phyloP scores from a whole-genome alignment of 1,284 basidiomycete genomes.

The Leccinum variabile region DNA sequence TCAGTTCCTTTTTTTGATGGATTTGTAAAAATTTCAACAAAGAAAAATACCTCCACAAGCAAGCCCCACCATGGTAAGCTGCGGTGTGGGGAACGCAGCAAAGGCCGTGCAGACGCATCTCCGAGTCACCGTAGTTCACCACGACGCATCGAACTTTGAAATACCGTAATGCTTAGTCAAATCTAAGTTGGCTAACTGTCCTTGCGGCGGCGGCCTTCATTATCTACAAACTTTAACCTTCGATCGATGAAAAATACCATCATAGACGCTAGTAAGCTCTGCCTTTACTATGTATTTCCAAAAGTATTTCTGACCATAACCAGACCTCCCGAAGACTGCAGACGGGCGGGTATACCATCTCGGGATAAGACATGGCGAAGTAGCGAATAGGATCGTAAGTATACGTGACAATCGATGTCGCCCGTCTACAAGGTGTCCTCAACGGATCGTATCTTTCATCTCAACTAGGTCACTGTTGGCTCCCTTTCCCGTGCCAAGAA shows the following conservation, averaged over 20 bases:
- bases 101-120: not conserved
- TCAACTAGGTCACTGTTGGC: constrained; percentile 69
- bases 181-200: not conserved
- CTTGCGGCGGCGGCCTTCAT: not conserved
- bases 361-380: constrained; percentile 71
- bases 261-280: constrained; percentile 32
- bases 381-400: constrained; percentile 78
- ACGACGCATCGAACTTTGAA: not conserved
- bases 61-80: not conserved
- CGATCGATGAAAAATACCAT: constrained; percentile 29
- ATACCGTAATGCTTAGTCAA: constrained; percentile 20
- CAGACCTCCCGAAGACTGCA: constrained; percentile 73
- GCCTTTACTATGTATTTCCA: not conserved
- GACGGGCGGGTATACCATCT: constrained; percentile 77
- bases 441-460: constrained; percentile 4
- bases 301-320: constrained; percentile 7
- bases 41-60: not conserved
- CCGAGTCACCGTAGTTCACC: not conserved
- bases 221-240: not conserved
- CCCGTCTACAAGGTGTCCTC: not conserved
- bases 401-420: not conserved
- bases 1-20: not conserved
- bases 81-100: constrained; percentile 2
- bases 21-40: not conserved
- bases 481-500: constrained; percentile 65